Base-by-base conservation (phyloP, 192 early-diverging fungal genomes). In the Umbelopsis sp. region DNA sequence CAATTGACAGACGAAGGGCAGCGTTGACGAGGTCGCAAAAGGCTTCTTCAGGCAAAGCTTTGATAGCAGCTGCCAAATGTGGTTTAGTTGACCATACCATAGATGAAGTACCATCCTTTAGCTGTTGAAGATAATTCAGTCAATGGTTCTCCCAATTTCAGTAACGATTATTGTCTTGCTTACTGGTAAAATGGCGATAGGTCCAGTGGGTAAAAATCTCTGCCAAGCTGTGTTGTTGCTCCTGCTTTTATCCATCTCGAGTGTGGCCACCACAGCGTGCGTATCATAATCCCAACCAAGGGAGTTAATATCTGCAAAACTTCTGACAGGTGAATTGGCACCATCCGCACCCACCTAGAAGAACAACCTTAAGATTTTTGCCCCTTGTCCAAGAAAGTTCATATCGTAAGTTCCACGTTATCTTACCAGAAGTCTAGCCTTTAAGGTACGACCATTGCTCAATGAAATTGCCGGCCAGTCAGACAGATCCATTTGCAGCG, bases 151-250 rank as follows among this genome's bases (percentile, higher is more conserved):
- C 10, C 50, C 46, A 10, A 37, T 9, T 15, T 2, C 3, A 10
- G 30, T 30, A 61, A 67, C 55, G 48, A 41, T 2, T 27, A 8
- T 33, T 49, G 18, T 11, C 49, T 23, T 22, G 66, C 79, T 71
- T 85, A 94, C 91, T n/a, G 97, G 97, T 46, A 99, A 83, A 76
- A 97, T 82, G 6, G 96, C 95, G 49, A 99, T 88, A 0, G 97
- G 95, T 2, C 97, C 97, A 1, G 92, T 91, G 5, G 96, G 96
- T 44, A 99, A 83, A 73, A 98, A 99, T 61, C 96, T 84, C 83
- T 99, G 95, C 89, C 92, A 99, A 5, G 95, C 95, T 0, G 93
- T 91, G 23, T 85, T 77, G 72, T 93, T 88, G 44, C 73, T 70
- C 30, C 64, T 49, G 18, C 13, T 8, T 1, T 52, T 66, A 64